These are phyloP conservation scores for Ceratobasidium sp. DNA, from an alignment of 1,284 basidiomycete genomes.

Conservation along the genomic window DNA sequence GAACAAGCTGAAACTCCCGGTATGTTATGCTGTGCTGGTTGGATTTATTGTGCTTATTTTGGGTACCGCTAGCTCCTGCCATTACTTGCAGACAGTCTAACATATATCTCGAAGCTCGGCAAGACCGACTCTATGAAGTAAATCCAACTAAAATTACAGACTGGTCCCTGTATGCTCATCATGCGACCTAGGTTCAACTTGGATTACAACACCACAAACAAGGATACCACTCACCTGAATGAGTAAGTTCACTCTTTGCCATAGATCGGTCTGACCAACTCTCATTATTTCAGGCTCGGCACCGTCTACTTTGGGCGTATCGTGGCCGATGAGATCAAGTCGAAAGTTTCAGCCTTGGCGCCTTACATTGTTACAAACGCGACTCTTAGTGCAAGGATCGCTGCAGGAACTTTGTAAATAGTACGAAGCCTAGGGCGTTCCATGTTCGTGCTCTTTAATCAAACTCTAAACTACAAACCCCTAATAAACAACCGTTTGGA, in stretches of 20 bases:
- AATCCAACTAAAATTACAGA: background rate
- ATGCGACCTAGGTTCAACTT: conserved; percentile 25
- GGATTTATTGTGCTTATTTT: background rate
- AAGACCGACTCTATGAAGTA: conserved; percentile 41
- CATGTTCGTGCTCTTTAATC: background rate
- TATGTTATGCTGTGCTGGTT: background rate
- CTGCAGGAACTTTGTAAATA: conserved; percentile 30
- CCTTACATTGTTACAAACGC: conserved; percentile 36
- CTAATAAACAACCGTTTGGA: background rate
- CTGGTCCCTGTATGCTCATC: background rate
- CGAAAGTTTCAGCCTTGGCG: conserved; percentile 27
- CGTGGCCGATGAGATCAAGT: conserved; percentile 42
- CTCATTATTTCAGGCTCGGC: conserved; percentile 9
- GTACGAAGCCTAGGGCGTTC: background rate
- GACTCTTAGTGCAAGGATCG: conserved; percentile 29
- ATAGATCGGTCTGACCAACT: background rate
- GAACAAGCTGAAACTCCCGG: conserved; percentile 35
- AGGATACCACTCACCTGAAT: conserved; percentile 43
- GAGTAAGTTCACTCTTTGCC: conserved; percentile 3
- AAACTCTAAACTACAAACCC: background rate
- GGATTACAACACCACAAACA: conserved; percentile 41
- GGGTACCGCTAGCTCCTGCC: conserved; percentile 6
- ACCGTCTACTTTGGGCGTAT: conserved; percentile 38
- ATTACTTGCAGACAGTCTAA: conserved; percentile 33
- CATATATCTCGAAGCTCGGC: conserved; percentile 31